Evolutionary conservation across 2,329 filamentous ascomycete species (phyloP), one percentile per base, ranked within the genome.

Genomic region (Phialophora chinensis): DNA sequence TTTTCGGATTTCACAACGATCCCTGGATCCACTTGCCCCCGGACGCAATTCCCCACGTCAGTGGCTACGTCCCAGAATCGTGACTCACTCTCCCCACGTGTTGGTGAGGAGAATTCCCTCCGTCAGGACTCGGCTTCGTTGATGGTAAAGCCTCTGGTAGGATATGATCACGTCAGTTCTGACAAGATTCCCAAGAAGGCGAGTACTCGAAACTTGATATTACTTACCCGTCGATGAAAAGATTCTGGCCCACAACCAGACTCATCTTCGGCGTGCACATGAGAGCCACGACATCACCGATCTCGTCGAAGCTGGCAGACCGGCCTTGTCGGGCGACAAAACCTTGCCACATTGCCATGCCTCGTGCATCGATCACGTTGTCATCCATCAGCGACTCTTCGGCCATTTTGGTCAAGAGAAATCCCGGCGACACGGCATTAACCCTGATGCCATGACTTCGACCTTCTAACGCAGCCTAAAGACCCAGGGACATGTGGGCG

Each of bases 271-370:
- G 66, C 10, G 55, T 60, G 54, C 63, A 65, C 35, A 71, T 54
- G 42, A 71, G 60, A 10, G 62, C 65, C 33, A 71, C 69, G 1
- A 67, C 69, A 44, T 71, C 69, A 12, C 69, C 69, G 29, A 71
- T 63, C 60, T 71, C 69, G 25, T 67, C 69, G 29, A 63, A 67
- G 5, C 52, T 61, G 7, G 66, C 69, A 35, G 66, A 65, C 10
- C 69, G 61, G 17, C 69, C 69, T 42, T 71, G 69, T 29, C 69
- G 33, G 2, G 56, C 53, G 58, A 69, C 69, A 38, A 66, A 69
- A 33, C 33, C 31, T 42, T 55, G 49, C 69, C 69, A 71, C 12
- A 53, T 42, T n/a, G 66, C 56, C 17, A 25, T 44, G 8, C 57
- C 62, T 7, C 33, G 47, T 50, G 38, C 12, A 42, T 60, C 47